Conservation (phyloP, 129 eudicot species). For the Ambrosia trifida region DNA sequence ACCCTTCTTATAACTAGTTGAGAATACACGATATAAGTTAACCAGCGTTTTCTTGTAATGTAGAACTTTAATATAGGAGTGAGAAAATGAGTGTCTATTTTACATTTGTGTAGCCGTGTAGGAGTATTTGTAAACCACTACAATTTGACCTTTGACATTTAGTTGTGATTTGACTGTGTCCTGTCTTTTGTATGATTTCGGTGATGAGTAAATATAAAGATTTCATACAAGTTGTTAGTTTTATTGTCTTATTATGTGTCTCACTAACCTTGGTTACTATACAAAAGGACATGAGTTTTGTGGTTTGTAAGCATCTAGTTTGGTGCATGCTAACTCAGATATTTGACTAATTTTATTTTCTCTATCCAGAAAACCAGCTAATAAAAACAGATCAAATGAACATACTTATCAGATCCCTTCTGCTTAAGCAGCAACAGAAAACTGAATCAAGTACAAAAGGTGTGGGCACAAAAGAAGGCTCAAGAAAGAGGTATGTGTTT, state of each 20-base stretch:
- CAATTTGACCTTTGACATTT: not conserved
- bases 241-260: not conserved
- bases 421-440: slow-evolving; percentile 61
- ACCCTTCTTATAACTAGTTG: not conserved
- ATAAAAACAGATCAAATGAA: slow-evolving; percentile 78
- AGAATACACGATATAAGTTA: no score
- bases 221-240: not conserved
- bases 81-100: not conserved
- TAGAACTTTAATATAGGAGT: not conserved
- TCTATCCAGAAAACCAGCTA: slow-evolving; percentile 64
- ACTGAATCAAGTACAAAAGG: slow-evolving; percentile 53
- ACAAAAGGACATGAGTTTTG: not conserved
- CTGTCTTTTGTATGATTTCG: not conserved
- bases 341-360: slow-evolving; percentile 9
- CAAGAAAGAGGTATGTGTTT: slow-evolving; percentile 60
- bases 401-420: slow-evolving; percentile 83
- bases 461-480: slow-evolving; percentile 42
- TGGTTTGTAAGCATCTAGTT: slow-evolving; percentile 2
- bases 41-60: no score
- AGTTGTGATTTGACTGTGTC: not conserved
- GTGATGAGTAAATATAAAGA: not conserved
- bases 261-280: not conserved
- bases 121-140: not conserved
- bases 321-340: not conserved
- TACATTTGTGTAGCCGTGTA: not conserved